A percentile compares a stretch with the other conserved stretches of the same genome.
Conservation (phyloP, 129 eudicot genomes). For the Centrapalus pauciflorus region DNA sequence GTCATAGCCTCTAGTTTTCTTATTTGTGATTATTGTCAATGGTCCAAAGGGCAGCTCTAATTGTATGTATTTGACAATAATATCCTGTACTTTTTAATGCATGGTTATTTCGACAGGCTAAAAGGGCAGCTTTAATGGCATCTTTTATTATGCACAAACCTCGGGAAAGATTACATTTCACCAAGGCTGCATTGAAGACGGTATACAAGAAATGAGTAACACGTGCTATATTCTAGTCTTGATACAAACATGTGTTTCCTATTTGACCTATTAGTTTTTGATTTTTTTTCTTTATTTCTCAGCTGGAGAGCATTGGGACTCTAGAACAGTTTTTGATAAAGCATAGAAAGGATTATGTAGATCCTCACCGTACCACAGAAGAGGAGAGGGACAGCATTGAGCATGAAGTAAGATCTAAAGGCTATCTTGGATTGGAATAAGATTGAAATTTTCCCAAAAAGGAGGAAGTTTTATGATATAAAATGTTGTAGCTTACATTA, state of each 20-base stretch:
- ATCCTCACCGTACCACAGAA: conserved; percentile 85
- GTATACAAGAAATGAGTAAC: conserved; percentile 27
- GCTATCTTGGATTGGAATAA: neutral
- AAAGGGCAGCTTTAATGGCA: conserved; percentile 80
- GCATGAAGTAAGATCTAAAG: conserved; percentile 71
- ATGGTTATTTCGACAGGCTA: conserved; percentile 49
- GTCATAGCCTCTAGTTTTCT: neutral
- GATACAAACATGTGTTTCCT: neutral
- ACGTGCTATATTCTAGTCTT: neutral
- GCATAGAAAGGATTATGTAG: conserved; percentile 91
- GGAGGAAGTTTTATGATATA: too few species aligned
- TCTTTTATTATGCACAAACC: conserved; percentile 86
- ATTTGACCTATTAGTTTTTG: neutral
- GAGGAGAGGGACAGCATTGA: conserved; percentile 93
- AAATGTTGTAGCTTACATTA: too few species aligned
- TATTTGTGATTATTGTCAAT: neutral
- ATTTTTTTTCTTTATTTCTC: conserved; percentile 17
- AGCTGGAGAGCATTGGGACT: conserved; percentile 88
- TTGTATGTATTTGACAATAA: neutral
- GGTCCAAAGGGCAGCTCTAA: neutral
- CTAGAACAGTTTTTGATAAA: conserved; percentile 74
- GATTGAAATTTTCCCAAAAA: too few species aligned
- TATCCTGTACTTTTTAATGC: conserved; percentile 6
- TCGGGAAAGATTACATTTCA: conserved; percentile 65
- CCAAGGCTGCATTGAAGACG: conserved; percentile 82